Conservation (phyloP, 306 rosid species). For the Bauhinia variegata region DNA sequence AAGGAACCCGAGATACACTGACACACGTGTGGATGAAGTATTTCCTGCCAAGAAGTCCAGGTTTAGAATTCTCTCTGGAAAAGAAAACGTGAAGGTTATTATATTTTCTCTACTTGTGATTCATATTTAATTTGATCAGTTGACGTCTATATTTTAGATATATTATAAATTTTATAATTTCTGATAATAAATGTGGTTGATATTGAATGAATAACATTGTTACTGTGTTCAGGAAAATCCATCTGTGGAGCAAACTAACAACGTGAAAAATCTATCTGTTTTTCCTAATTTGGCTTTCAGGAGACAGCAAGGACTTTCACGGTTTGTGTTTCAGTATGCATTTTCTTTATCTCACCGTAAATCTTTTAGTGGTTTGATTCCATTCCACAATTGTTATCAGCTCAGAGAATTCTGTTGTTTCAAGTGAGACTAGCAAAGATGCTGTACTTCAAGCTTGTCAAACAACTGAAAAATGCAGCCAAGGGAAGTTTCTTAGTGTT, state of each 20-base stretch:
- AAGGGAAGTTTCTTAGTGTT: slow-evolving; percentile 79
- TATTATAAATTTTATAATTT: slow-evolving; percentile 28
- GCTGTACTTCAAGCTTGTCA: slow-evolving; percentile 44
- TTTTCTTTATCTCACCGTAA: slow-evolving; percentile 13
- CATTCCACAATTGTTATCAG: slow-evolving; percentile 46
- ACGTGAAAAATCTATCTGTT: slow-evolving; percentile 51
- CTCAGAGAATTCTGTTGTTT: slow-evolving; percentile 45
- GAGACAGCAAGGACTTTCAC: slow-evolving; percentile 49
- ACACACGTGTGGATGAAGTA: slow-evolving; percentile 73
- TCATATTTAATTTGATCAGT: neutral
- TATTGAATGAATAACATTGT: slow-evolving; percentile 28
- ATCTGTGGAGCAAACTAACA: slow-evolving; percentile 52
- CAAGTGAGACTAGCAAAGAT: slow-evolving; percentile 39
- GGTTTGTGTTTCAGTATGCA: slow-evolving; percentile 48
- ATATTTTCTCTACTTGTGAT: neutral
- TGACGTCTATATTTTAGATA: neutral
- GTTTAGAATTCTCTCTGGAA: slow-evolving; percentile 50
- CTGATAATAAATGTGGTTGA: slow-evolving; percentile 5
- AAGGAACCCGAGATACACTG: slow-evolving; percentile 60
- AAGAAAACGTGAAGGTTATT: slow-evolving; percentile 81
- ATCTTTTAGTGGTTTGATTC: slow-evolving; percentile 23
- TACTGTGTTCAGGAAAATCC: slow-evolving; percentile 57
- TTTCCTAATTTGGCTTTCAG: slow-evolving; percentile 50
- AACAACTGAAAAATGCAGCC: slow-evolving; percentile 55
- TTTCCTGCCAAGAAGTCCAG: slow-evolving; percentile 62